These are phyloP conservation scores for Fusarium sp. DNA, from an alignment of 2,329 filamentous ascomycete species.

Conservation along the genomic window DNA sequence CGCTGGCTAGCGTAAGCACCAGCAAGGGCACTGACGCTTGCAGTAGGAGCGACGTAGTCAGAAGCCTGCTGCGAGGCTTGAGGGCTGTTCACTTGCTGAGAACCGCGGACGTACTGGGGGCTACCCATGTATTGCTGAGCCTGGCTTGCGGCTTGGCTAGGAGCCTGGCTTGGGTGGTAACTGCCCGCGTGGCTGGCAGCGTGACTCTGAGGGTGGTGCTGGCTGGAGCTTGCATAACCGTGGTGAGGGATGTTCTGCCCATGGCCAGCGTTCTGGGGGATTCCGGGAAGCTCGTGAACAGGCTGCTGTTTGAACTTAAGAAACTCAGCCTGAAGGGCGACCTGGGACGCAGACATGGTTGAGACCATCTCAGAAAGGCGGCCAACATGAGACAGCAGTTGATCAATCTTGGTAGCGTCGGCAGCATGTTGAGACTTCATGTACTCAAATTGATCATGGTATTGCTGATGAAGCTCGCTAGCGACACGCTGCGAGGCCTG, in stretches of 20 bases:
- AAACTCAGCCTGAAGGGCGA: conserved; percentile 75
- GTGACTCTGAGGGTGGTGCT: conserved; percentile 49
- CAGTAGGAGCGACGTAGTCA: conserved; percentile 52
- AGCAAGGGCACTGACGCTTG: conserved; percentile 53
- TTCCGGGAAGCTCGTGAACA: conserved; percentile 59
- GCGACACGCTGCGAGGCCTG: conserved; percentile 77
- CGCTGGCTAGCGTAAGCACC: conserved; percentile 55
- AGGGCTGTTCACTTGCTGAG: conserved; percentile 52
- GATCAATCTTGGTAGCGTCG: conserved; percentile 76
- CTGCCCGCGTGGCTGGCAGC: conserved; percentile 52
- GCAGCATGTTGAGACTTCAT: conserved; percentile 64
- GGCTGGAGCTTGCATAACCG: conserved; percentile 47
- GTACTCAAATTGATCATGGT: conserved; percentile 64
- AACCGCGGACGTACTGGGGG: conserved; percentile 55
- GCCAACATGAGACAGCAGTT: conserved; percentile 76
- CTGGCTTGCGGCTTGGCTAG: conserved; percentile 53
- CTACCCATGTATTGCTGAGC: conserved; percentile 53
- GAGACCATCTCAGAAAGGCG: conserved; percentile 77
- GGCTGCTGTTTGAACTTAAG: conserved; percentile 68
- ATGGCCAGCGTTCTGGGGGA: conserved; percentile 42
- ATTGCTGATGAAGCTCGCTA: conserved; percentile 75
- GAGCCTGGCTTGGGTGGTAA: conserved; percentile 52
- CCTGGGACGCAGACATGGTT: conserved; percentile 76
- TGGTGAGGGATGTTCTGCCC: conserved; percentile 47
- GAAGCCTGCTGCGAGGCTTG: conserved; percentile 52